Percentiles rank a stretch among this genome's conserved stretches.
phyloP scores from a whole-genome alignment of 129 eudicot species.

The Pseudognaphalium luteoalbum region DNA sequence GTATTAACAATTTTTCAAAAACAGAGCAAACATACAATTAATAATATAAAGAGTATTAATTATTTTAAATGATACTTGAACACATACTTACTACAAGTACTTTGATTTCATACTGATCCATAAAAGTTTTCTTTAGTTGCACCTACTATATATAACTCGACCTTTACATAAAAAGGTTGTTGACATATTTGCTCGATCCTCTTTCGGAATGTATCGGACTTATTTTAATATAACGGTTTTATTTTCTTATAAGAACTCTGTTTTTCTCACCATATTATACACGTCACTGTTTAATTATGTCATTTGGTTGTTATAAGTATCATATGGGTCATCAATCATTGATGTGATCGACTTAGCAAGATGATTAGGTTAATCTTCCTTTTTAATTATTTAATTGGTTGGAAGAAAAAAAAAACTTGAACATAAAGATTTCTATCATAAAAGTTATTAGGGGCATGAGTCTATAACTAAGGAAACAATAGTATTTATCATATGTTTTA shows the following conservation, averaged over 20 bases:
- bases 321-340: background rate
- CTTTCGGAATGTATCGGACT: too few species aligned
- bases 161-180: too few species aligned
- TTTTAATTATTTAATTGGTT: background rate
- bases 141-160: too few species aligned
- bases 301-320: background rate
- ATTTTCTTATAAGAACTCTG: background rate
- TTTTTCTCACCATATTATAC: background rate
- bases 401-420: background rate
- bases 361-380: background rate
- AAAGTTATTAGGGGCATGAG: too few species aligned
- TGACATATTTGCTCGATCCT: background rate
- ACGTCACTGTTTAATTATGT: background rate
- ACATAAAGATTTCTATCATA: background rate
- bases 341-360: background rate
- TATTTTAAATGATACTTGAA: too few species aligned
- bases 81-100: too few species aligned
- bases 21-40: too few species aligned
- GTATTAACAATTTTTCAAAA: too few species aligned
- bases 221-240: too few species aligned
- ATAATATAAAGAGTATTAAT: too few species aligned
- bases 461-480: background rate
- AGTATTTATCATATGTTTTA: background rate
- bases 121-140: background rate
- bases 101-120: too few species aligned